phyloP scores from a whole-genome alignment of 1,284 basidiomycete species.

The Ustilago esculenta region DNA sequence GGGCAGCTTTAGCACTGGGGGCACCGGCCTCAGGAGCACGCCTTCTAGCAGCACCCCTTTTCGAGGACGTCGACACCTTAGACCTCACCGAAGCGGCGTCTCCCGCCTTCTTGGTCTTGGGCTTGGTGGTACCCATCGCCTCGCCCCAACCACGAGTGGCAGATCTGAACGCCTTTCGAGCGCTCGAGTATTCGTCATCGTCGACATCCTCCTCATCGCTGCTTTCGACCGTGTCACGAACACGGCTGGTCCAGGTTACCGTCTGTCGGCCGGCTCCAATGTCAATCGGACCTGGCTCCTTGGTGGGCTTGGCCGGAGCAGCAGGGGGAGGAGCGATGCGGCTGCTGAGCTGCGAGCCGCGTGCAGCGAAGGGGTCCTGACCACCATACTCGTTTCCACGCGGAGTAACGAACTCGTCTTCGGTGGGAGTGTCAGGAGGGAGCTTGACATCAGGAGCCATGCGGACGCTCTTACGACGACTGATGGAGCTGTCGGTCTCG shows the following conservation, averaged over 20 bases:
- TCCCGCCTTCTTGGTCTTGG: slow-evolving; percentile 29
- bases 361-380: slow-evolving; percentile 37
- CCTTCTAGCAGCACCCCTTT: slow-evolving; percentile 23
- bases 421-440: slow-evolving; percentile 55
- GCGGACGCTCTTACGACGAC: slow-evolving; percentile 61
- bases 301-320: slow-evolving; percentile 30
- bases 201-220: slow-evolving; percentile 60
- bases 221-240: slow-evolving; percentile 42
- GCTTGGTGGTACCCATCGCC: slow-evolving; percentile 52
- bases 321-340: slow-evolving; percentile 55
- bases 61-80: slow-evolving; percentile 23
- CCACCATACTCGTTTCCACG: slow-evolving; percentile 42
- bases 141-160: slow-evolving; percentile 54
- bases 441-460: slow-evolving; percentile 63
- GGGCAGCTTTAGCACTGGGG: slow-evolving; percentile 6
- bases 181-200: slow-evolving; percentile 52
- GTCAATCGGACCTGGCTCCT: slow-evolving; percentile 47
- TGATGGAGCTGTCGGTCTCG: slow-evolving; percentile 39
- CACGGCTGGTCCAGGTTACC: slow-evolving; percentile 58
- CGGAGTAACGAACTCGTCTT: slow-evolving; percentile 19
- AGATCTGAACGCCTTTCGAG: slow-evolving; percentile 59
- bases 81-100: slow-evolving; percentile 38
- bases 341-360: slow-evolving; percentile 34
- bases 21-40: slow-evolving; percentile 3
- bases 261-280: slow-evolving; percentile 39